Evolutionary conservation across 2,329 filamentous ascomycete genomes (phyloP), one percentile per base, ranked within the genome.

Genomic region (Fusarium dimerum): DNA sequence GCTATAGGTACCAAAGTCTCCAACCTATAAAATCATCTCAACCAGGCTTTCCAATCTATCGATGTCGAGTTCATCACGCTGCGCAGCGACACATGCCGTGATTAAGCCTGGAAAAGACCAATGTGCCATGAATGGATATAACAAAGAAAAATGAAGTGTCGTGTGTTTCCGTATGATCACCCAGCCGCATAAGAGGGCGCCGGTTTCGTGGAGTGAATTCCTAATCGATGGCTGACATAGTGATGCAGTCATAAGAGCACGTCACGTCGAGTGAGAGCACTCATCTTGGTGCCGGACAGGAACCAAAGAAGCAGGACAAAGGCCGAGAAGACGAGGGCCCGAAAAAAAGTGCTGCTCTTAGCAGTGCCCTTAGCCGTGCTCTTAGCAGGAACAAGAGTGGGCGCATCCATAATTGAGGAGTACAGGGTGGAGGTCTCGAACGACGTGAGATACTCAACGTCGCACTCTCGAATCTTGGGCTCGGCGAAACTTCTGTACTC

Each of bases 401-500:
- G 20, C 20, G 20, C 20, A 7, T 26, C 20, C 20, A 26, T 26
- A 7, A 26, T 60, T 6, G 50, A 46, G 9, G 50, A 56, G 13
- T 59, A 58, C 12, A 78, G 69, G 20, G 76, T 65, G 38, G 69
- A 68, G n/a, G 67, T 59, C 8, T 80, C 67, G 56, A 86, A 84
- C 32, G 71, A 66, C 40, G 69, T 73, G 53, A 87, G 79, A 65
- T 86, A 87, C 16, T 78, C 73, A 43, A 87, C 62, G 55, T 87
- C 84, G 38, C 79, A 80, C 11, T 85, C 81, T 40, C 84, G 80
- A 15, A 78, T 69, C 68, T 87, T 87, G 17, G 81, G 80, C 34
- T 76, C 73, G 1, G 84, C 84, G 61, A 86, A 92, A 1, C 76
- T 74, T 56, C 79, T 76, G 74, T 96, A 96, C 71, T 97, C 92